phyloP scores from a whole-genome alignment of 495 filamentous ascomycete species.

The Podospora appendiculata region DNA sequence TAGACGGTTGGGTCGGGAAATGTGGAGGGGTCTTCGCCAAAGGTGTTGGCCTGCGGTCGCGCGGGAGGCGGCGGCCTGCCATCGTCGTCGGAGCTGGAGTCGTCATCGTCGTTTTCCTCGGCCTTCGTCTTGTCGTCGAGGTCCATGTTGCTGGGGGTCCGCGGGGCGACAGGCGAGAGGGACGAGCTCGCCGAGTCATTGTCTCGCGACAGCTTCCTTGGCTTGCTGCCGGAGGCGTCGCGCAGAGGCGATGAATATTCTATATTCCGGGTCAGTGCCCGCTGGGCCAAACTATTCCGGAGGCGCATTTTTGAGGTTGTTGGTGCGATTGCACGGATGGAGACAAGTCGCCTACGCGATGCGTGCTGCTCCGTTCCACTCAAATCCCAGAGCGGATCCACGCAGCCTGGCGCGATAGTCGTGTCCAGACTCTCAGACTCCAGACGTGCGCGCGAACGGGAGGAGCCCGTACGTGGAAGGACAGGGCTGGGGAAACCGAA shows the following conservation, averaged over 20 bases:
- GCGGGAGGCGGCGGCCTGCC: constrained; percentile 73
- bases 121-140: constrained; percentile 42
- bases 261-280: constrained; percentile 9
- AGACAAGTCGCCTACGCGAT: not conserved
- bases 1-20: constrained; percentile 94
- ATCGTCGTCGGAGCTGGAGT: constrained; percentile 59
- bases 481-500: too few species aligned
- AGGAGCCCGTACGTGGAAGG: too few species aligned
- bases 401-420: not conserved
- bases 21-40: constrained; percentile 84
- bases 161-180: constrained; percentile 46
- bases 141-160: constrained; percentile 41
- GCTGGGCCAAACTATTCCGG: not conserved
- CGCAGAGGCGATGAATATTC: constrained; percentile 40
- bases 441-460: too few species aligned
- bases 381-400: not conserved
- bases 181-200: constrained; percentile 60
- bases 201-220: constrained; percentile 39
- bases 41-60: constrained; percentile 66
- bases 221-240: constrained; percentile 29
- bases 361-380: not conserved
- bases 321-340: not conserved
- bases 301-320: not conserved
- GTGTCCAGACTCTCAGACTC: too few species aligned
- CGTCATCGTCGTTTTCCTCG: constrained; percentile 40